Evolutionary conservation across 306 rosid species (phyloP), one percentile per base, ranked within the genome.

Genomic region (Fragaria vesca): DNA sequence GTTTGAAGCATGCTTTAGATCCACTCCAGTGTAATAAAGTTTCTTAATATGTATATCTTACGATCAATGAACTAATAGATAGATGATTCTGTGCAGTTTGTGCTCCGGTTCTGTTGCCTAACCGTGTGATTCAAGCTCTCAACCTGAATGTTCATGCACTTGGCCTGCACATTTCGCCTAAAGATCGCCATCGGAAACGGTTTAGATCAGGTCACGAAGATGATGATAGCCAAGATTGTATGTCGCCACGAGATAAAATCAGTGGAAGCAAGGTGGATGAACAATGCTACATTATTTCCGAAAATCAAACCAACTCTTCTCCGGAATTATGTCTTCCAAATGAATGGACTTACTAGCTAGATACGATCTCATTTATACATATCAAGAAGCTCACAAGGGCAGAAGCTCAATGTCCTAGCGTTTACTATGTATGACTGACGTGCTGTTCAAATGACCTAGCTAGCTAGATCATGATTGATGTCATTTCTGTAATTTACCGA

Each of bases 111-210:
- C 86, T 92, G 13, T 87, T 92, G 28, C 97, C 97, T 9, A 77
- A 85, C 0, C 87, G 95, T 9, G 95, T 92, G 60, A 87, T 92
- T 75, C 75, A 88, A 84, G 97, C 97, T 80, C 93, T 92, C 69
- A 90, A 92, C 57, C 90, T 92, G 42, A 82, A 92, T 62, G 93
- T 92, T 21, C 91, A 88, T 30, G 78, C 86, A 67, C 83, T 92
- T 70, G 90, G 93, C 63, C 63, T 88, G 52, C 94, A 89, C 74
- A 47, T 88, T 73, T 79, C 94, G 34, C 90, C 89, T 4, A 61
- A 61, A 61, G 40, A 61, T 61, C 20, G 20, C 32, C 66, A 61
- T 12, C 66, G 66, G 9, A 61, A 61, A 28, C 38, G 66, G 0
- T 26, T 24, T 26, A 61, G 40, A 61, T 61, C 40, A 1, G 40